Percentiles rank a stretch among this genome's conserved stretches.
Evolutionary conservation across 1,284 basidiomycete species (phyloP).

Genomic region (Ceratobasidium sp.): DNA sequence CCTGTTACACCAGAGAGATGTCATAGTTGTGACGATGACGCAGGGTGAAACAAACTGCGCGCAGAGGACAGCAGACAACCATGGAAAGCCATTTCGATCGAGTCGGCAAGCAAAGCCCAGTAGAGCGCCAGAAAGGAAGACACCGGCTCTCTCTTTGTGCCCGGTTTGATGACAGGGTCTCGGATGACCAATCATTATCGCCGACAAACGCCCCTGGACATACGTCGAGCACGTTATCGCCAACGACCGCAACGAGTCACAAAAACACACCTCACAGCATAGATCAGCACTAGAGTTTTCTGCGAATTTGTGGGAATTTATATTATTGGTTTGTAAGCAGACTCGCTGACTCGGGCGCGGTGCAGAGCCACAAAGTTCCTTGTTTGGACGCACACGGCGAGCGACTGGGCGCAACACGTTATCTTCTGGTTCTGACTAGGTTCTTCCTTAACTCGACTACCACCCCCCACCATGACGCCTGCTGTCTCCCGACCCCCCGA

Average conservation of each 20-base stretch:
- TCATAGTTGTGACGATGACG: neutral
- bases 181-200: slow-evolving; percentile 10
- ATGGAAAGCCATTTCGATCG: slow-evolving; percentile 9
- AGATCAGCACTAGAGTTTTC: slow-evolving; percentile 14
- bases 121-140: slow-evolving; percentile 8
- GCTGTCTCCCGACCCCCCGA: slow-evolving; percentile 48
- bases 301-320: slow-evolving; percentile 32
- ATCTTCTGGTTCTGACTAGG: neutral
- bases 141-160: slow-evolving; percentile 18
- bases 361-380: slow-evolving; percentile 13
- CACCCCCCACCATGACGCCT: slow-evolving; percentile 6
- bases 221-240: neutral
- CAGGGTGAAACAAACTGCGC: neutral
- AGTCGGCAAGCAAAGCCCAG: slow-evolving; percentile 25
- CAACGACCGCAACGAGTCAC: slow-evolving; percentile 5
- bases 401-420: slow-evolving; percentile 29
- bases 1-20: neutral
- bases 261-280: neutral
- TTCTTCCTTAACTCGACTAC: neutral
- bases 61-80: neutral
- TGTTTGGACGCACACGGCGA: slow-evolving; percentile 28
- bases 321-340: neutral
- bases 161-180: slow-evolving; percentile 10
- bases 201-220: neutral
- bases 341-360: slow-evolving; percentile 26